A percentile compares a stretch with the other conserved stretches of the same genome.
Conservation (phyloP, 2,329 filamentous ascomycete genomes). For the Curvularia lunata region DNA sequence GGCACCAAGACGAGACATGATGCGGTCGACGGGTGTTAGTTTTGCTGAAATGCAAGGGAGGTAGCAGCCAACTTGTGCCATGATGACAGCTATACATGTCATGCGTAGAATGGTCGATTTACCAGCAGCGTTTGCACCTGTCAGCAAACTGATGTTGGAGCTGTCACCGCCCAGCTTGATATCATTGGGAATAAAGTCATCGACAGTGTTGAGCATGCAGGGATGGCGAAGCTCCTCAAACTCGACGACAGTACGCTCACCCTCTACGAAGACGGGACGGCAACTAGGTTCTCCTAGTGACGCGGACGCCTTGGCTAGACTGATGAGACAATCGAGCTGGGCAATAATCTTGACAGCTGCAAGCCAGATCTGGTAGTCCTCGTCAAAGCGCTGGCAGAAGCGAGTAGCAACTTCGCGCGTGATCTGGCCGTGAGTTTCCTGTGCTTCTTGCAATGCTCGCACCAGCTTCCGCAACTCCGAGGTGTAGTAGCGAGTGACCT, state of each 20-base stretch:
- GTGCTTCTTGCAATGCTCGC: conserved; percentile 86
- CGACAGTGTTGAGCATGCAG: conserved; percentile 87
- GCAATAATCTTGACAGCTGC: conserved; percentile 87
- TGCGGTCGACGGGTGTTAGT: conserved; percentile 90
- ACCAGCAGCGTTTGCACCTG: conserved; percentile 94
- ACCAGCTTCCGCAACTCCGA: conserved; percentile 81
- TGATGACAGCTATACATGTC: conserved; percentile 96
- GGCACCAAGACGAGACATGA: conserved; percentile 97
- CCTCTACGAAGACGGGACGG: conserved; percentile 84
- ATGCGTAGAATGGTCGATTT: conserved; percentile 97
- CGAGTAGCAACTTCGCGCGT: conserved; percentile 82
- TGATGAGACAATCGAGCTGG: conserved; percentile 93
- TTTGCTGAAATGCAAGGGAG: conserved; percentile 82
- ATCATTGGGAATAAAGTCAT: conserved; percentile 96
- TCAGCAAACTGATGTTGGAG: conserved; percentile 87
- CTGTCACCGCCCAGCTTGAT: conserved; percentile 81
- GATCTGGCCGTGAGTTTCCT: conserved; percentile 91
- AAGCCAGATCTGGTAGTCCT: conserved; percentile 84
- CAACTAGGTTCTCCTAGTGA: conserved; percentile 86
- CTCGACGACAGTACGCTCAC: conserved; percentile 84
- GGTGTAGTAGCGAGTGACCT: conserved; percentile 94
- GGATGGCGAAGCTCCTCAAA: conserved; percentile 93
- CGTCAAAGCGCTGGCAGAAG: conserved; percentile 87
- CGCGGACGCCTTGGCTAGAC: conserved; percentile 85
- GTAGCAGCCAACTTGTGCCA: conserved; percentile 95